These are phyloP conservation scores for Cucumis melo DNA, from an alignment of 306 rosid genomes.

Conservation along the genomic window DNA sequence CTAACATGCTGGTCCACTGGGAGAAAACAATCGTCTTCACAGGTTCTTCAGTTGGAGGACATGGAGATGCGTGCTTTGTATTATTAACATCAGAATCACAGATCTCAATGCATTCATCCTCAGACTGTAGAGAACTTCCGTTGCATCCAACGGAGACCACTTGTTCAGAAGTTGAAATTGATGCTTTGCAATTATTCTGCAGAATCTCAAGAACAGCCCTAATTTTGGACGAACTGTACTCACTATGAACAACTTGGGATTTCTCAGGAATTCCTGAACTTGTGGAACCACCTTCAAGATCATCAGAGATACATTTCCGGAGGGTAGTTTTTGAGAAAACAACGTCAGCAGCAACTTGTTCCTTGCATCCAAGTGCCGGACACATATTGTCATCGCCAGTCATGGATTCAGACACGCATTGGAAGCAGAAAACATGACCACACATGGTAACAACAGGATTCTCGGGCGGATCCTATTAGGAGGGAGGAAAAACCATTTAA, in stretches of 20 bases:
- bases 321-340: conserved; percentile 74
- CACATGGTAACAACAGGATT: conserved; percentile 80
- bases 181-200: conserved; percentile 28
- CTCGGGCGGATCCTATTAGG: conserved; percentile 74
- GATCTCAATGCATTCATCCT: conserved; percentile 21
- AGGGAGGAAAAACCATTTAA: conserved; percentile 13
- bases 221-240: conserved; percentile 77
- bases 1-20: conserved; percentile 97
- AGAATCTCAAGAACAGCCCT: conserved; percentile 74
- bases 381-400: conserved; percentile 69
- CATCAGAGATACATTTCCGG: conserved; percentile 55
- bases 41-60: conserved; percentile 45
- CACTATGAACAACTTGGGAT: conserved; percentile 40
- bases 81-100: conserved; percentile 19
- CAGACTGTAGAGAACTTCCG: conserved; percentile 22
- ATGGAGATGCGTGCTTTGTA: conserved; percentile 28
- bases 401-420: conserved; percentile 74
- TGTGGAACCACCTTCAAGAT: conserved; percentile 32
- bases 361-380: conserved; percentile 62
- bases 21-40: conserved; percentile 72
- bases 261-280: conserved; percentile 30
- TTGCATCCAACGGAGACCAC: conserved; percentile 16
- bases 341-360: conserved; percentile 46
- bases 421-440: conserved; percentile 89
- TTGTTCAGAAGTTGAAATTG: conserved; percentile 17